phyloP scores from a whole-genome alignment of 495 filamentous ascomycete genomes.

The Aspergillus incahuasiensis region DNA sequence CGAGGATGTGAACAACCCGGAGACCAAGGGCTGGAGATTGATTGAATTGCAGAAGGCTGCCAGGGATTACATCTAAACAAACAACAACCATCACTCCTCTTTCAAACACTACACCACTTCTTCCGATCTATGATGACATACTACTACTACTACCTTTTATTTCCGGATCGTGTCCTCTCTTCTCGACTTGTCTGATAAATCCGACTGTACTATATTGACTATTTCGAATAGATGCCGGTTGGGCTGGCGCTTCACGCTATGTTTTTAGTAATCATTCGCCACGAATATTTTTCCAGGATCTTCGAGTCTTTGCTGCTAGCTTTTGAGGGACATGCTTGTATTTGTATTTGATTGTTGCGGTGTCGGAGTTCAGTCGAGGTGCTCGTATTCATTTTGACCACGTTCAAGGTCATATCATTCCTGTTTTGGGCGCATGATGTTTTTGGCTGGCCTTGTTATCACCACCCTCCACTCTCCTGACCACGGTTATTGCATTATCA shows the following conservation, averaged over 20 bases:
- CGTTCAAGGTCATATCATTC: slow-evolving; percentile 8
- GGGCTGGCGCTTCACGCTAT: slow-evolving; percentile 34
- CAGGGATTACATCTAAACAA: slow-evolving; percentile 79
- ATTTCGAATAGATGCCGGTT: slow-evolving; percentile 35
- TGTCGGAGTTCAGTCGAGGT: not conserved
- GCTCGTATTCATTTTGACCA: not conserved
- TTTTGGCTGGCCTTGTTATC: slow-evolving; percentile 8
- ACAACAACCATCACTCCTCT: not conserved
- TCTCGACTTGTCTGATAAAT: slow-evolving; percentile 30
- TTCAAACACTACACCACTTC: slow-evolving; percentile 1
- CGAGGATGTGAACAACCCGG: slow-evolving; percentile 94
- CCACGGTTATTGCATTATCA: slow-evolving; percentile 30
- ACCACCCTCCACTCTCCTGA: slow-evolving; percentile 29
- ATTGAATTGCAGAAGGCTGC: slow-evolving; percentile 99
- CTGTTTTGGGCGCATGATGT: slow-evolving; percentile 29
- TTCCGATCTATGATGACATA: slow-evolving; percentile 9
- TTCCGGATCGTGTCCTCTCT: slow-evolving; percentile 17
- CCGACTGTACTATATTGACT: slow-evolving; percentile 43
- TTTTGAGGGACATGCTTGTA: not conserved
- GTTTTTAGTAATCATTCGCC: slow-evolving; percentile 20
- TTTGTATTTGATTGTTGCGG: slow-evolving; percentile 9
- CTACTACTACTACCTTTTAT: slow-evolving; percentile 10
- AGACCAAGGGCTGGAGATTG: slow-evolving; percentile 92
- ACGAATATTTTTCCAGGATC: slow-evolving; percentile 20
- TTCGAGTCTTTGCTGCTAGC: slow-evolving; percentile 20